Conservation (phyloP, 352 stramenopile species). For the Phytophthora palmivora region DNA sequence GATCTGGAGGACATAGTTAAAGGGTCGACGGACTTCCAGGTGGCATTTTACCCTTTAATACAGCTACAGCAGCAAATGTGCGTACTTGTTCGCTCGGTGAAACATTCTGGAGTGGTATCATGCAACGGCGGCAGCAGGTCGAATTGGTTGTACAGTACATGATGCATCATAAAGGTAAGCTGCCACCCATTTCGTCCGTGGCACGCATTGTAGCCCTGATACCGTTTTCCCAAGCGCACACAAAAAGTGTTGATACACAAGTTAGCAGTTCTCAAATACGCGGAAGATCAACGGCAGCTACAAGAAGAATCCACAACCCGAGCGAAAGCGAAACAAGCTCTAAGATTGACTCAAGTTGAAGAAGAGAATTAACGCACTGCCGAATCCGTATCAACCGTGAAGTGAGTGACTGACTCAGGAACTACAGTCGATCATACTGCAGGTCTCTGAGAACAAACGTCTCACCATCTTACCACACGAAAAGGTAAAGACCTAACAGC, state of each 20-base stretch:
- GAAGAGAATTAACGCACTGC: conserved; percentile 9
- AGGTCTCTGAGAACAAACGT: background rate
- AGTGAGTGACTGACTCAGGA: background rate
- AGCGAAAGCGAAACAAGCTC: conserved; percentile 17
- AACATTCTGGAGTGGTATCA: conserved; percentile 49
- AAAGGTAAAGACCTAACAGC: conserved; percentile 61
- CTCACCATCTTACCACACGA: conserved; percentile 32
- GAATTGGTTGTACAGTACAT: conserved; percentile 70
- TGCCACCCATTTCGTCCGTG: conserved; percentile 47
- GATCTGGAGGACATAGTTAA: conserved; percentile 66
- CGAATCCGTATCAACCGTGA: background rate
- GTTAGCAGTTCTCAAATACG: conserved; percentile 34
- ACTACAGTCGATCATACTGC: no score
- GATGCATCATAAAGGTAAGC: conserved; percentile 54
- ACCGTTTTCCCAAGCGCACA: conserved; percentile 43
- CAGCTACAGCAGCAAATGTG: conserved; percentile 74
- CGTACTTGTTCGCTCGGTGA: conserved; percentile 54
- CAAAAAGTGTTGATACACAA: conserved; percentile 26
- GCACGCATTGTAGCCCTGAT: conserved; percentile 40
- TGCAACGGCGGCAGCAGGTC: conserved; percentile 47
- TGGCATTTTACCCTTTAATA: conserved; percentile 71
- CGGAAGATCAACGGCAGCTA: conserved; percentile 39
- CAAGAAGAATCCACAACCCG: conserved; percentile 20
- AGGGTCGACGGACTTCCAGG: conserved; percentile 60
- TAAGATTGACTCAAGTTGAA: conserved; percentile 5